Base-by-base conservation (phyloP, 2,329 filamentous ascomycete species). In the Nemania sp. region DNA sequence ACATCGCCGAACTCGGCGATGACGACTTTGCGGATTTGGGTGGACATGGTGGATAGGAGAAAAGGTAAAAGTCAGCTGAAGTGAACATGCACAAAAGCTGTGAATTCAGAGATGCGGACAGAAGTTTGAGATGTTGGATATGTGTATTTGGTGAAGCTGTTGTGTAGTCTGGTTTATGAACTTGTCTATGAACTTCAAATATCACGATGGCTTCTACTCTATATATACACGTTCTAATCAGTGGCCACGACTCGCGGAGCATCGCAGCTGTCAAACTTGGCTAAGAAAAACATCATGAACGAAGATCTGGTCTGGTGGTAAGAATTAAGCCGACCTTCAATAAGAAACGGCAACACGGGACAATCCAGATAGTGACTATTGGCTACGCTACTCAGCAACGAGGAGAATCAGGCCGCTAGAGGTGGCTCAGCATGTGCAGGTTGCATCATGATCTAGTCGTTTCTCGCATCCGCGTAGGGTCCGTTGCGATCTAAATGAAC, bases 1-100 rank as follows among this genome's bases (percentile, higher is more conserved):
- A 53, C 49, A 39, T 59, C 53, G 36, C 56, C 56, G 37, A 59
- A 56, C 31, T 53, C 49, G 17, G 52, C 42, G 33, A 59, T 51
- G 26, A 59, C 40, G 7, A 59, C 53, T 20, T 59, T 59, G 46
- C 56, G 53, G 5, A 59, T 56, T 7, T 52, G 22, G 15, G 41
- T 59, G n/a, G 52, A 6, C 52, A 54, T 54, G 5, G 24, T 54
- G 28, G 41, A 41, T 30, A 15, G 7, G 5, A 26, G 17, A 14
- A 23, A 19, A 12, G 14, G 12, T 14, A 11, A 31, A 31, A 31
- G 9, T 31, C n/a, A n/a, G n/a, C n/a, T n/a, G n/a, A n/a, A n/a
- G n/a, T n/a, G n/a, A n/a, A n/a, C n/a, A n/a, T n/a, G n/a, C n/a
- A n/a, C n/a, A n/a, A n/a, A n/a, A n/a, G n/a, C n/a, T n/a, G n/a